Evolutionary conservation across 495 filamentous ascomycete species (phyloP).

Genomic region (Sabuloglossum arenarium): DNA sequence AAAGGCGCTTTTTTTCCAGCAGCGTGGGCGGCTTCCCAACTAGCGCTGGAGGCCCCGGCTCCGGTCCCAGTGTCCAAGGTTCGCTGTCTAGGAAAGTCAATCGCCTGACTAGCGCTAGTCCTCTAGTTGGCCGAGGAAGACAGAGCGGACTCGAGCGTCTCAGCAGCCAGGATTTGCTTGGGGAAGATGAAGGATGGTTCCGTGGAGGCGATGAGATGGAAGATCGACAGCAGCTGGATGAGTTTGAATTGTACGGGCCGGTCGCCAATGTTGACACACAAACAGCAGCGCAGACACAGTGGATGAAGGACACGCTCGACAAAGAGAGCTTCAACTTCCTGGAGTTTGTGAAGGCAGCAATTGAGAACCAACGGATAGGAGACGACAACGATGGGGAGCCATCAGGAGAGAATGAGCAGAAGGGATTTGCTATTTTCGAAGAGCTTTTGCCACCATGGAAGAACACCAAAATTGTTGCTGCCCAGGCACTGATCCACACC

Average conservation of each 20-base stretch:
- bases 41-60: slow-evolving; percentile 11
- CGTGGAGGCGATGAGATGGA: slow-evolving; percentile 21
- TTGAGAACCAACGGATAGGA: slow-evolving; percentile 12
- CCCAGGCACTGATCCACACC: slow-evolving; percentile 53
- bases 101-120: slow-evolving; percentile 37
- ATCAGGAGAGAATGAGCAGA: no score
- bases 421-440: slow-evolving; percentile 30
- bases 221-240: slow-evolving; percentile 4
- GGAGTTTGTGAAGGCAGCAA: slow-evolving; percentile 27
- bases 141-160: slow-evolving; percentile 17
- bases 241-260: slow-evolving; percentile 25
- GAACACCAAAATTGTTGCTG: slow-evolving; percentile 37
- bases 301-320: slow-evolving; percentile 29
- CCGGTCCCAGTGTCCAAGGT: slow-evolving; percentile 2
- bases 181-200: slow-evolving; percentile 22
- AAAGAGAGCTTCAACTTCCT: slow-evolving; percentile 38
- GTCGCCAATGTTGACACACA: slow-evolving; percentile 25
- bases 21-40: slow-evolving; percentile 16
- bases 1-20: slow-evolving; percentile 13
- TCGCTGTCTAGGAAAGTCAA: slow-evolving; percentile 16
- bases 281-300: slow-evolving; percentile 21
- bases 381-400: slow-evolving; percentile 18
- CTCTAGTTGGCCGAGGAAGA: slow-evolving; percentile 34
- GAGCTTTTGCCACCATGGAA: slow-evolving; percentile 32
- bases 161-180: slow-evolving; percentile 18